A percentile compares a stretch with the other conserved stretches of the same genome.
These are phyloP conservation scores for Fusarium verrucosum DNA, from an alignment of 2,329 filamentous ascomycete genomes.

Conservation along the genomic window DNA sequence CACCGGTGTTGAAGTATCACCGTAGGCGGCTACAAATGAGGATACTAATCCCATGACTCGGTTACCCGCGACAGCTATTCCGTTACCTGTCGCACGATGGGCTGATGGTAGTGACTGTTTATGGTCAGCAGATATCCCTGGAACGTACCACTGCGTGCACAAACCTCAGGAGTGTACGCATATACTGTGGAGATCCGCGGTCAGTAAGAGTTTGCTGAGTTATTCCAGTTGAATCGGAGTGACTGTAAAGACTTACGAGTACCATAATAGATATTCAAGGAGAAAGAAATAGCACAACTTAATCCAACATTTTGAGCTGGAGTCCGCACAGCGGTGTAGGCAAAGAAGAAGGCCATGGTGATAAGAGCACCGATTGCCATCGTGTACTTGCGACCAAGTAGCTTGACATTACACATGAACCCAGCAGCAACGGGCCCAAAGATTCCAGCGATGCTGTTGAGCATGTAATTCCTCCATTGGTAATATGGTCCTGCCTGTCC, in stretches of 20 bases:
- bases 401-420: background rate
- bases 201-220: fast-evolving
- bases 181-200: background rate
- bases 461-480: background rate
- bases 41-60: background rate
- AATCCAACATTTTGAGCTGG: background rate
- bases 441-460: background rate
- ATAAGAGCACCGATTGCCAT: background rate
- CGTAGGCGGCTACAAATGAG: background rate
- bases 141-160: fast-evolving
- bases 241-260: background rate
- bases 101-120: background rate
- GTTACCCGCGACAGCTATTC: background rate
- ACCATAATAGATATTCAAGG: background rate
- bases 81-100: background rate
- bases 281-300: background rate
- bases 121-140: fast-evolving
- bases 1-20: background rate
- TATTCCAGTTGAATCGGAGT: background rate
- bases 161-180: background rate
- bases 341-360: background rate
- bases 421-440: background rate
- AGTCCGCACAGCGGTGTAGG: background rate
- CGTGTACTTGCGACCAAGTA: background rate
- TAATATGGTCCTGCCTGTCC: background rate